phyloP scores from a whole-genome alignment of 768 basidiomycete species.

The Xerocomellus intermedius region DNA sequence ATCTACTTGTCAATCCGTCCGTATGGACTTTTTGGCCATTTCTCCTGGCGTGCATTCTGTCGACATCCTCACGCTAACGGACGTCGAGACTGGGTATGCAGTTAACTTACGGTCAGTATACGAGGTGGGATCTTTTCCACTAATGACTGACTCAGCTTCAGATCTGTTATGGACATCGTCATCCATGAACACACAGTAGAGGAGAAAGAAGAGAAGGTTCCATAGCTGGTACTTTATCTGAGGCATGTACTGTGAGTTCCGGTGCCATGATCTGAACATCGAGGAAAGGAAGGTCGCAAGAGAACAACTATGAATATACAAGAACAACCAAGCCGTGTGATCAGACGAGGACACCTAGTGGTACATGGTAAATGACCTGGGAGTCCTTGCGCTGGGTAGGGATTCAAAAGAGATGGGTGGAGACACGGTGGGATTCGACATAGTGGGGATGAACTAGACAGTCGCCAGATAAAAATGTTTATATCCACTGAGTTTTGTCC shows the following conservation, averaged over 20 bases:
- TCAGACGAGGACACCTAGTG: slow-evolving; percentile 14
- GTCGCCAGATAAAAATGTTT: slow-evolving; percentile 17
- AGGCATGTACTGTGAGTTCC: slow-evolving; percentile 6
- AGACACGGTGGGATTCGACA: background rate
- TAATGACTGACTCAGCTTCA: slow-evolving; percentile 27
- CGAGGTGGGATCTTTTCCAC: background rate
- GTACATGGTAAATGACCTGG: slow-evolving; percentile 18
- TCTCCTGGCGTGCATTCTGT: slow-evolving; percentile 78
- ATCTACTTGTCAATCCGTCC: slow-evolving; percentile 79
- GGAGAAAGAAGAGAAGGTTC: background rate
- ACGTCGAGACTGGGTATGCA: slow-evolving; percentile 68
- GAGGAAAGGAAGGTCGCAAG: slow-evolving; percentile 7
- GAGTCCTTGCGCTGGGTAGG: slow-evolving; percentile 3
- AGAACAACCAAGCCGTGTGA: slow-evolving; percentile 14
- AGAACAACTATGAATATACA: slow-evolving; percentile 24
- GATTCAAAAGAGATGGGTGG: background rate
- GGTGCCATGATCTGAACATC: slow-evolving; percentile 1
- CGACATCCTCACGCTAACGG: slow-evolving; percentile 68
- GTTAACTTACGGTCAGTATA: slow-evolving; percentile 66
- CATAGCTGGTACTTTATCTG: slow-evolving; percentile 15
- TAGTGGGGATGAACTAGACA: background rate
- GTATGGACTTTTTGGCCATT: slow-evolving; percentile 83
- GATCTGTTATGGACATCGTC: slow-evolving; percentile 74
- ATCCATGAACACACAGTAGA: slow-evolving; percentile 50
- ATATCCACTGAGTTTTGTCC: slow-evolving; percentile 81